Base-by-base conservation (phyloP, 768 basidiomycete species). In the Nevesoporus exiguus region DNA sequence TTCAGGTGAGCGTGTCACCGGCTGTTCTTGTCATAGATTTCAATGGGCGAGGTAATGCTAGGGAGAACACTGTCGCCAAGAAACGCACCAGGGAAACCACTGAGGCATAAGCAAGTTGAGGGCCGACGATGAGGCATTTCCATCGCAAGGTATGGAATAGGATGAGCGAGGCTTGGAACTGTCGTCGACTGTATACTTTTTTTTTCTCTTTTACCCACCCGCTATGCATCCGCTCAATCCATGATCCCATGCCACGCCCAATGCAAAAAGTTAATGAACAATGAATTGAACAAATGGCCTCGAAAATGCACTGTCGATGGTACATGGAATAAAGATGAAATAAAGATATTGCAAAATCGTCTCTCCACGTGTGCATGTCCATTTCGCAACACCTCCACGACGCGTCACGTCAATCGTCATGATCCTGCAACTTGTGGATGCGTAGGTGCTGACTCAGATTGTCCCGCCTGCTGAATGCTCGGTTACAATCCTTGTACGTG, bases 1-100 rank as follows among this genome's bases (percentile, higher is more conserved):
- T 98, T 96, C 85, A 84, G 89, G 92, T 90, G 58, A 52, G 64
- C 10, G 22, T 13, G 17, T 17, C 3, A 4, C 1, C 1, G 25
- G 17, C 9, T 43, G 14, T n/a, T n/a, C n/a, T n/a, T 3, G 25
- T 9, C 14, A 1, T 27, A 17, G 33, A 21, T 30, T 39, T 22
- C 5, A 22, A 13, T n/a, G n/a, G 3, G 3, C 37, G 39, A 43
- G 8, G 36, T 7, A 24, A 29, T 17, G n/a, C 10, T 37, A 91
- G 93, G 71, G 93, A 95, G 79, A 93, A 94, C 74, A 90, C 88
- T 19, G 80, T 81, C 45, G 93, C 93, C n/a, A 87, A 84, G 77
- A 94, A 93, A 83, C 87, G 85, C 72, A 72, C 74, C 72, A 85
- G 80, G 61, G 76, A 80, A 57, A 66, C 80, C 34, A 73, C 81